A percentile compares a stretch with the other conserved stretches of the same genome.
Evolutionary conservation across 257 asterid genomes (phyloP).

Genomic region (Pogostemon cablin): DNA sequence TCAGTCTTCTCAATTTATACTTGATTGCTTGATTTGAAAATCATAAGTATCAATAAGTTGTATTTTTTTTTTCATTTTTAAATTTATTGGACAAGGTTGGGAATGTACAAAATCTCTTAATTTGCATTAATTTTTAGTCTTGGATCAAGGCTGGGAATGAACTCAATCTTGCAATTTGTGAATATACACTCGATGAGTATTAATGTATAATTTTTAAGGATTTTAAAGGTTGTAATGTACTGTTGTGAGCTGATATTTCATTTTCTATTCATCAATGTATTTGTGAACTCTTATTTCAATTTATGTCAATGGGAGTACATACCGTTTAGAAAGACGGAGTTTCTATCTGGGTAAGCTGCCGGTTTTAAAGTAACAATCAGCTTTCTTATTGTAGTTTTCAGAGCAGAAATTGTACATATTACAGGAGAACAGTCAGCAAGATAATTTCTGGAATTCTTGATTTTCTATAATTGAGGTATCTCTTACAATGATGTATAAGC

Average conservation of each 20-base stretch:
- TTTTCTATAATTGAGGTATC: neutral
- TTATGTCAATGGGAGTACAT: neutral
- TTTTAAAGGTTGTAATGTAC: constrained; percentile 37
- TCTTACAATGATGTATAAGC: neutral
- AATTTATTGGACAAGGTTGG: constrained; percentile 27
- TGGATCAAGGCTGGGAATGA: neutral
- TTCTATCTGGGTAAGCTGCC: too few species aligned
- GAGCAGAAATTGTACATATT: too few species aligned
- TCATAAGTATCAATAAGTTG: constrained; percentile 2
- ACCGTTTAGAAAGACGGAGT: neutral
- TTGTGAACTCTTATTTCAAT: neutral
- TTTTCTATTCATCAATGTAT: neutral
- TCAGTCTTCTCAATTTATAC: constrained; percentile 35
- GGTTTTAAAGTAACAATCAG: neutral
- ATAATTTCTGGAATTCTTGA: neutral
- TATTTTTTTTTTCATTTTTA: neutral
- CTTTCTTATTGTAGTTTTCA: neutral
- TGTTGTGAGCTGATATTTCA: constrained; percentile 23
- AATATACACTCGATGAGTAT: constrained; percentile 20
- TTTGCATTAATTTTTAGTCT: constrained; percentile 32
- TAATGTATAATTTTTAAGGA: too few species aligned
- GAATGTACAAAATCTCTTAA: constrained; percentile 29
- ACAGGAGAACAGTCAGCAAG: too few species aligned
- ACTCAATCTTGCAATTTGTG: constrained; percentile 20
- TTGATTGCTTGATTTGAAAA: constrained; percentile 37